Evolutionary conservation across 495 filamentous ascomycete species (phyloP), one percentile per base, ranked within the genome.

Genomic region (Penicillium salamii): DNA sequence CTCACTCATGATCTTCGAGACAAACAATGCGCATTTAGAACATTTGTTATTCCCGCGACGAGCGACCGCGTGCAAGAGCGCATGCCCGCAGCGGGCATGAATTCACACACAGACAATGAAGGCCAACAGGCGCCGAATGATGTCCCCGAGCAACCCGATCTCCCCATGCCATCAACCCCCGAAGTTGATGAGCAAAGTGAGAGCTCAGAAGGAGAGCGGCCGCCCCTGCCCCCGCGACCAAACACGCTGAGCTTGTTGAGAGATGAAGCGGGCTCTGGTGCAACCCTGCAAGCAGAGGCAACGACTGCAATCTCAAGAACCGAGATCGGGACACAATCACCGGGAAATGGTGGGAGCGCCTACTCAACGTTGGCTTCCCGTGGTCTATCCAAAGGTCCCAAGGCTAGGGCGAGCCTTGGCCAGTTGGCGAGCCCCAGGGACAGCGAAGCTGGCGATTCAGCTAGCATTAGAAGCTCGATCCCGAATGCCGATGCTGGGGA

Each of bases 281-380:
- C 80, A 38, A 66, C 61, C 21, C 61, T 93, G 31, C 86, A 83
- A 46, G 85, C 86, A 3, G 83, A 83, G 51, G 82, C 91, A 24
- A 97, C 91, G 8, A 96, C 89, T 0, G 89, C 90, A 6, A 56
- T 97, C 11, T 89, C 89, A 1, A 77, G 86, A 9, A 81, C 87
- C 54, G 90, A 92, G 53, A 84, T 90, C 41, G 80, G 85, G 43
- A 85, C 85, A 1, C 73, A 88, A 39, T 77, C 84, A n/a, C 81
- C 85, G 53, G 78, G 80, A n/a, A 83, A 86, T 59, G 79, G 79
- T 12, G 79, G 78, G 24, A 78, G 78, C 48, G 81, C 84, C 21
- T 83, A 78, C 2, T 72, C 81, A n/a, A 78, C 77, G 3, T 57
- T 67, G 17, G 67, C 52, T 26, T 54, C 66, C 38, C 73, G 68